Conservation (phyloP, 352 stramenopile genomes). For the Chrysophaeum taylorii region DNA sequence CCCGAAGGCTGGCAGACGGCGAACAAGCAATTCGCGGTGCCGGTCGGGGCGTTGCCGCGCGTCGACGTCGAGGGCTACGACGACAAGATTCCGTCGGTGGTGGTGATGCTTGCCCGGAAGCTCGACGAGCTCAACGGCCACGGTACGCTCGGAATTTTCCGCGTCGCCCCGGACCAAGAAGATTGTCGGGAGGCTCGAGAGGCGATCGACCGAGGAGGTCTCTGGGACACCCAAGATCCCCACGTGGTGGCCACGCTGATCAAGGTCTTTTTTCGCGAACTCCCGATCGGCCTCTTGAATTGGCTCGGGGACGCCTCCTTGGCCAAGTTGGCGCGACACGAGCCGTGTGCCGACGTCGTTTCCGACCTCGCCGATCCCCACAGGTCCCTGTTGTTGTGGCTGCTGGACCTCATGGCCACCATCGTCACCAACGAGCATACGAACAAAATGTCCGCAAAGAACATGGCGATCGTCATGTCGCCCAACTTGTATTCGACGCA, state of each 20-base stretch:
- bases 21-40: conserved; percentile 61
- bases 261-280: conserved; percentile 70
- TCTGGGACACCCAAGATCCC: conserved; percentile 35
- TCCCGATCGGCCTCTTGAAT: conserved; percentile 59
- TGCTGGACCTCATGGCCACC: conserved; percentile 57
- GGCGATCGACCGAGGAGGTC: neutral
- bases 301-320: conserved; percentile 52
- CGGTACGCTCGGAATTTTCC: conserved; percentile 56
- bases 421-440: conserved; percentile 44
- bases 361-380: conserved; percentile 34
- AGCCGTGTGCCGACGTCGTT: conserved; percentile 36
- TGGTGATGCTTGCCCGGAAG: conserved; percentile 59
- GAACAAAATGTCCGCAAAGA: conserved; percentile 66
- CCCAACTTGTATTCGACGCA: conserved; percentile 60
- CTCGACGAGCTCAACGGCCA: conserved; percentile 45
- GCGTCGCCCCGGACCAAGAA: conserved; percentile 53
- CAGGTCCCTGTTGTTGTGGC: conserved; percentile 51
- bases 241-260: conserved; percentile 66
- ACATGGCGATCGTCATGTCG: conserved; percentile 64
- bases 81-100: conserved; percentile 57
- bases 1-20: conserved; percentile 49
- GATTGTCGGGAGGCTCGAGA: conserved; percentile 41
- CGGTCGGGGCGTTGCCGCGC: conserved; percentile 50
- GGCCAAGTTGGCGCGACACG: conserved; percentile 45
- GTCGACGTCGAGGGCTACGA: conserved; percentile 49